Conservation (phyloP, 1,284 basidiomycete species). For the Taiwanofungus camphoratus region DNA sequence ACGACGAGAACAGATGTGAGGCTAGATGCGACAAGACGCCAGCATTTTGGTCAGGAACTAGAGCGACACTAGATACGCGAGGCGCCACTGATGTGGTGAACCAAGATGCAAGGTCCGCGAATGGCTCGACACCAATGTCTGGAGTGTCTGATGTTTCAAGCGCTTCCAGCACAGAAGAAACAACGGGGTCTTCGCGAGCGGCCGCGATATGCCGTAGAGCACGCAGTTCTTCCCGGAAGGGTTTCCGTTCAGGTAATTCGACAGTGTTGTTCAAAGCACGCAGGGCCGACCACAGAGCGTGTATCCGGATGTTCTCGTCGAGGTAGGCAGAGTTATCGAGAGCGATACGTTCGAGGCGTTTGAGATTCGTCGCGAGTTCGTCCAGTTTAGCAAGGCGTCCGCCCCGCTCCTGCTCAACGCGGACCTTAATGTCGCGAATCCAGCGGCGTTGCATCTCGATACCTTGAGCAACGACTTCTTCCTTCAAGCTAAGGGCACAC, state of each 20-base stretch:
- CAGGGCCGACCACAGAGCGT: slow-evolving; percentile 74
- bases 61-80: slow-evolving; percentile 79
- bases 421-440: slow-evolving; percentile 94
- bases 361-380: slow-evolving; percentile 85
- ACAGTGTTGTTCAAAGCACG: slow-evolving; percentile 55
- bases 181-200: slow-evolving; percentile 65
- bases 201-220: slow-evolving; percentile 72
- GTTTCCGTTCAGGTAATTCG: slow-evolving; percentile 56
- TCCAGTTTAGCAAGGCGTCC: slow-evolving; percentile 94
- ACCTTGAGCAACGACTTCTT: slow-evolving; percentile 94
- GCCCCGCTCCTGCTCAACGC: slow-evolving; percentile 95
- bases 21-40: slow-evolving; percentile 88
- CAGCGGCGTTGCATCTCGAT: slow-evolving; percentile 96
- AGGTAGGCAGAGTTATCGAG: slow-evolving; percentile 88
- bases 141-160: slow-evolving; percentile 75
- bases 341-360: slow-evolving; percentile 86
- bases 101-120: slow-evolving; percentile 87
- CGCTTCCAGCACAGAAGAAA: slow-evolving; percentile 62
- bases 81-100: slow-evolving; percentile 84
- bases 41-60: slow-evolving; percentile 87
- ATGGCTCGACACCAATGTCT: slow-evolving; percentile 84
- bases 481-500: slow-evolving; percentile 68
- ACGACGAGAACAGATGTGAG: slow-evolving; percentile 68
- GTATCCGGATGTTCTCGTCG: slow-evolving; percentile 85
- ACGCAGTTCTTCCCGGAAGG: slow-evolving; percentile 88